Base-by-base conservation (phyloP, 148 eudicot genomes). In the Agrostemma githago region DNA sequence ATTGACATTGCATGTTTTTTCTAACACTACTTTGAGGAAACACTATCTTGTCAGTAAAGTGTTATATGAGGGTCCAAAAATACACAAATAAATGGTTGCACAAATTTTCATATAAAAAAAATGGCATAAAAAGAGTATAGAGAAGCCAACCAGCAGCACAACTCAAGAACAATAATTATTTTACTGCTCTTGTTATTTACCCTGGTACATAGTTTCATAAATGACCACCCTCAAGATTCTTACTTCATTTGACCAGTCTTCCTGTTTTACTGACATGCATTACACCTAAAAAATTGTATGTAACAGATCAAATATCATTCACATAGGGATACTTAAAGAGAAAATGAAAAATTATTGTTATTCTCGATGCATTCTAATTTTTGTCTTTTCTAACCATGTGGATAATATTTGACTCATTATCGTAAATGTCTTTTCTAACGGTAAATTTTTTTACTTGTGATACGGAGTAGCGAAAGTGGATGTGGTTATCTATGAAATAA, bases 171-270 rank as follows among this genome's bases (percentile, higher is more conserved):
- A 60, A 60, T 20, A 17, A 20, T 48, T 65, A 54, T 17, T 67
- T 26, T 59, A 12, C 16, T 34, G 68, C 12, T 10, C 38, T 72
- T 41, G 66, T 37, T 26, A 38, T 58, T 64, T 74, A 61, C 53
- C 43, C 74, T 44, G 81, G 46, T 61, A 79, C 46, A 38, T 54
- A 72, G 81, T 46, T 61, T 74, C 46, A 38, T 54, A 72, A 14
- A 51, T 51, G 48, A 51, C 64, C 70, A 42, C 60, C 73, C 11
- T 79, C 73, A 65, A 40, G 81, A 73, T 68, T 68, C 81, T 74
- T 79, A 26, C 70, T n/a, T 66, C 51, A 56, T 79, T 79, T 74
- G 82, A 79, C 78, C 64, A 70, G 74, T 79, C 82, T 69, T 70
- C 73, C 56, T 67, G 41, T 17, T 65, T 44, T 60, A 61, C 70